Evolutionary conservation across 2,329 filamentous ascomycete species (phyloP).

Genomic region (Fusarium tupiense): DNA sequence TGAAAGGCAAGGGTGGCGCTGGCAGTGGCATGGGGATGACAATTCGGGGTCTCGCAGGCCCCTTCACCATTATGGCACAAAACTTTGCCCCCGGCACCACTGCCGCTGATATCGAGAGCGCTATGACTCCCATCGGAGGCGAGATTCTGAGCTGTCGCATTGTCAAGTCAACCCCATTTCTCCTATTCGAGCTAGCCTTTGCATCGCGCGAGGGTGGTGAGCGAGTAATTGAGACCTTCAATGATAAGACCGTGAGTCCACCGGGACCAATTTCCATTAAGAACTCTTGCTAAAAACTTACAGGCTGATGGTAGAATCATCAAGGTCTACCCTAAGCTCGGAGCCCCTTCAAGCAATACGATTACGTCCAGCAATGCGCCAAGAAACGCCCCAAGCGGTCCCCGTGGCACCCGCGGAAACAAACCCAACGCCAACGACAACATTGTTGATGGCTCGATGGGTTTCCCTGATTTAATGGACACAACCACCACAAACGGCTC

Average conservation of each 20-base stretch:
- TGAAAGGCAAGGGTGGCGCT: constrained; percentile 25
- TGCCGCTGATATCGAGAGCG: constrained; percentile 83
- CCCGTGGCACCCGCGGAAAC: constrained; percentile 42
- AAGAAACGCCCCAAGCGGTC: constrained; percentile 46
- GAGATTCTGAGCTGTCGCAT: constrained; percentile 74
- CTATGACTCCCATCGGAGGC: constrained; percentile 79
- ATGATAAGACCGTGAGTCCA: constrained; percentile 72
- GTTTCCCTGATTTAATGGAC: constrained; percentile 62
- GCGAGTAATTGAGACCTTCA: constrained; percentile 77
- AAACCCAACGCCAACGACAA: constrained; percentile 47
- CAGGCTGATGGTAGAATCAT: constrained; percentile 79
- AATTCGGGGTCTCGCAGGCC: constrained; percentile 78
- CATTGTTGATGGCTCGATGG: constrained; percentile 63
- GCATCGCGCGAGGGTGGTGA: constrained; percentile 77
- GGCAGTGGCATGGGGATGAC: constrained; percentile 63
- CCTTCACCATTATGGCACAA: constrained; percentile 77
- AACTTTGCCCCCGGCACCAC: constrained; percentile 87
- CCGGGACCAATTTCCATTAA: not conserved
- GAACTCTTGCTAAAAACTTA: not conserved
- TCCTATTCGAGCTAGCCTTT: constrained; percentile 83
- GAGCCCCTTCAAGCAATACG: constrained; percentile 44
- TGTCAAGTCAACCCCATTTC: constrained; percentile 72
- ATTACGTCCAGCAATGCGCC: constrained; percentile 18
- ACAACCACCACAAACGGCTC: constrained; percentile 31
- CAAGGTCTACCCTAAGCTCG: constrained; percentile 75